phyloP scores from a whole-genome alignment of 164 flowering plant genomes.

The Piper betle region DNA sequence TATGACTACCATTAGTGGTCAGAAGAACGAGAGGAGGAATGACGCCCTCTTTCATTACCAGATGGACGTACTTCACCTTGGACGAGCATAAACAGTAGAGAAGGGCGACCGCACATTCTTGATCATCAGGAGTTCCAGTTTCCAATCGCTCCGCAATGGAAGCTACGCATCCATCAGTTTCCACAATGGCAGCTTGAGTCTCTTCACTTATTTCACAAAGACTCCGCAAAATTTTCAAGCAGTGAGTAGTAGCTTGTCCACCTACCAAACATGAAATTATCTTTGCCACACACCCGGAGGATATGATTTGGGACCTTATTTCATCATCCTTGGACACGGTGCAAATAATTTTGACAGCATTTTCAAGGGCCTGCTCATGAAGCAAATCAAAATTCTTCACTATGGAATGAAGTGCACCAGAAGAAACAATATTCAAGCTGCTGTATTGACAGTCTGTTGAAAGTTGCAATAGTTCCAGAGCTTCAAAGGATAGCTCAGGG shows the following conservation, averaged over 20 bases:
- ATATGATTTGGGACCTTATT: neutral
- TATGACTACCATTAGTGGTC: slow-evolving; percentile 47
- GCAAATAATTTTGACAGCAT: neutral
- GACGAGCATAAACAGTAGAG: slow-evolving; percentile 61
- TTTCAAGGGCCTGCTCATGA: neutral
- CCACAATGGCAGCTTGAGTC: slow-evolving; percentile 34
- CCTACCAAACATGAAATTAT: slow-evolving; percentile 32
- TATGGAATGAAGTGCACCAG: slow-evolving; percentile 15
- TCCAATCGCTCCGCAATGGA: slow-evolving; percentile 53
- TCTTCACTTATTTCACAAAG: slow-evolving; percentile 28
- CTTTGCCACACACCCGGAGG: neutral
- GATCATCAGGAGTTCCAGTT: slow-evolving; percentile 33
- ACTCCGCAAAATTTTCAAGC: slow-evolving; percentile 33
- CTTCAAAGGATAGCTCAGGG: slow-evolving; percentile 39
- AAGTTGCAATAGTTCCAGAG: slow-evolving; percentile 34
- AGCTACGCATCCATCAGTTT: slow-evolving; percentile 52
- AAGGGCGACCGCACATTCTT: slow-evolving; percentile 53
- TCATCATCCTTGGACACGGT: neutral
- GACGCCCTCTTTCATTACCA: slow-evolving; percentile 62
- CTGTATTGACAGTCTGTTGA: slow-evolving; percentile 9
- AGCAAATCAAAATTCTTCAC: slow-evolving; percentile 27
- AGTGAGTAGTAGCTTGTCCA: slow-evolving; percentile 23
- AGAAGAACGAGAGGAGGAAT: slow-evolving; percentile 38
- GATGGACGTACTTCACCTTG: slow-evolving; percentile 32
- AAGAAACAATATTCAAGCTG: neutral